A percentile compares a stretch with the other conserved stretches of the same genome.
These are phyloP conservation scores for Mycena maculata DNA, from an alignment of 768 basidiomycete species.

Conservation along the genomic window DNA sequence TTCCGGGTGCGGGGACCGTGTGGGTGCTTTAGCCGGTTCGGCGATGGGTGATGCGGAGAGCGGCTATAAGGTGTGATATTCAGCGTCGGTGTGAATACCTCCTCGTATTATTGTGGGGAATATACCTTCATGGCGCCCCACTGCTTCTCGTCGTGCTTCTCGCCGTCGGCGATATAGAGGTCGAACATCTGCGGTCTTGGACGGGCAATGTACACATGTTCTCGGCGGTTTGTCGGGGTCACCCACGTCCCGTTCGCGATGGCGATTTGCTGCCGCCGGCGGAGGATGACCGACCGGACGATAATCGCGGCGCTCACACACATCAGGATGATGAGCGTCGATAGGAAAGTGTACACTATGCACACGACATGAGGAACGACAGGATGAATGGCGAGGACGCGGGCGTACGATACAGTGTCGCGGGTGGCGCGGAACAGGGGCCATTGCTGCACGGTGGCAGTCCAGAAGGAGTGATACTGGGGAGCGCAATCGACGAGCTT, in stretches of 20 bases:
- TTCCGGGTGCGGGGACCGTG: no score
- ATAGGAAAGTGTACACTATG: constrained; percentile 45
- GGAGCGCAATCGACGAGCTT: no score
- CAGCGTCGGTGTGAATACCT: no score
- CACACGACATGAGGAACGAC: background rate
- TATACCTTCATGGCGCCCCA: constrained; percentile 16
- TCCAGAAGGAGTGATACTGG: background rate
- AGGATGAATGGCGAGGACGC: background rate
- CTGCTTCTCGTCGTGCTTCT: background rate
- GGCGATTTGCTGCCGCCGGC: constrained; percentile 54
- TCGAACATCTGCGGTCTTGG: constrained; percentile 14
- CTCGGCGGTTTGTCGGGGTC: constrained; percentile 14
- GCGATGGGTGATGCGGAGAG: no score
- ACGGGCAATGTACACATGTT: background rate
- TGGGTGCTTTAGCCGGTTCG: no score
- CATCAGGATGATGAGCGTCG: constrained; percentile 58
- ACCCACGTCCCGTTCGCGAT: constrained; percentile 54
- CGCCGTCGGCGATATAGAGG: background rate
- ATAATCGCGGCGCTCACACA: constrained; percentile 56
- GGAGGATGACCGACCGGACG: constrained; percentile 52
- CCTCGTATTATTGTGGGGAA: no score
- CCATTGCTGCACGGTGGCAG: background rate
- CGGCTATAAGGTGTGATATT: no score
- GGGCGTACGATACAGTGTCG: constrained; percentile 23
- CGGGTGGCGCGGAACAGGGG: constrained; percentile 2